A percentile compares a stretch with the other conserved stretches of the same genome.
These are phyloP conservation scores for Pseudoneurospora amorphoporcata DNA, from an alignment of 495 filamentous ascomycete species.

Conservation along the genomic window DNA sequence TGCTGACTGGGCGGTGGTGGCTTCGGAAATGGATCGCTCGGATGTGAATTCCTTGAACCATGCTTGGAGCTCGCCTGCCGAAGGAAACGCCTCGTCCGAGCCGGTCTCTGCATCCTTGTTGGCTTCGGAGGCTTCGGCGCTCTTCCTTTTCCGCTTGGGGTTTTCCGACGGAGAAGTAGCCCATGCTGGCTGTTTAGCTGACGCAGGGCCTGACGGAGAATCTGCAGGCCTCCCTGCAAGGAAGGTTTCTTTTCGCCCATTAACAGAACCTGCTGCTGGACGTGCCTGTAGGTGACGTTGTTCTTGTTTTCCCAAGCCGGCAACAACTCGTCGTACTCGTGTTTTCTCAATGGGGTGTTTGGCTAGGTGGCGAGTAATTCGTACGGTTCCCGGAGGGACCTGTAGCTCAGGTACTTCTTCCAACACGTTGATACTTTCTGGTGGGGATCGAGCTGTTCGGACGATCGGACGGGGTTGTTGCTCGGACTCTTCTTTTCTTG, in stretches of 20 bases:
- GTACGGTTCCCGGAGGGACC: not conserved
- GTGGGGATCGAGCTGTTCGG: not conserved
- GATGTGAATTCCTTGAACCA: not conserved
- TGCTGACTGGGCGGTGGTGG: not conserved
- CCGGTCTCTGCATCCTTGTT: not conserved
- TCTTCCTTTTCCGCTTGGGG: not conserved
- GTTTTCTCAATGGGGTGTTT: not conserved
- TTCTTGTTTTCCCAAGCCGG: not conserved
- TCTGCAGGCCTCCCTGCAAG: not conserved
- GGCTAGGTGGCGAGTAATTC: not conserved
- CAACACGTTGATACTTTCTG: not conserved
- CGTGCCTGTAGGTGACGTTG: not conserved
- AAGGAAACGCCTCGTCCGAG: not conserved
- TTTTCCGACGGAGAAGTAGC: not conserved
- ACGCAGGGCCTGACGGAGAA: not conserved
- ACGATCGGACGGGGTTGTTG: not conserved
- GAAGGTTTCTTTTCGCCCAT: not conserved
- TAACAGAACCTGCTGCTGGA: not conserved
- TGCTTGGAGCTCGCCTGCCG: not conserved
- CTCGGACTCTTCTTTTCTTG: not conserved
- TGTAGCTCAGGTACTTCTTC: not conserved
- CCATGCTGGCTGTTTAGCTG: not conserved
- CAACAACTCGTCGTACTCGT: not conserved
- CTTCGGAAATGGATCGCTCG: not conserved
- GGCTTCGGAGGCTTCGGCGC: not conserved